phyloP scores from a whole-genome alignment of 2,329 filamentous ascomycete genomes.

The Fusarium papillatum region DNA sequence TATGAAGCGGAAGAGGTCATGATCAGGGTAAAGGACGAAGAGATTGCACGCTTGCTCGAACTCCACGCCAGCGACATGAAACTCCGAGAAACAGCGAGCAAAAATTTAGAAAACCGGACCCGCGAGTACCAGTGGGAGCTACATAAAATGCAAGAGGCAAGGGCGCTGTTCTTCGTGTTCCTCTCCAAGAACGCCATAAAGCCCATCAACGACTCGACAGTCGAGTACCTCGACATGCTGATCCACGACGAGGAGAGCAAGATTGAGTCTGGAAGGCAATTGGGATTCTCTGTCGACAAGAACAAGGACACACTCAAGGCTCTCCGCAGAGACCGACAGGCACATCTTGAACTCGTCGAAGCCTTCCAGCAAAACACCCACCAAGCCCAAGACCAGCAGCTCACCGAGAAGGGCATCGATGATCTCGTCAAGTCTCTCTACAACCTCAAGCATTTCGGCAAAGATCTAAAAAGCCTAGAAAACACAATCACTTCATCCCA shows the following conservation, averaged over 20 bases:
- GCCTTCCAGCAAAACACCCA: slow-evolving; percentile 21
- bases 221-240: slow-evolving; percentile 18
- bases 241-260: slow-evolving; percentile 10
- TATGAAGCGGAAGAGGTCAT: slow-evolving; percentile 16
- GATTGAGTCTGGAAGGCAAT: slow-evolving; percentile 3
- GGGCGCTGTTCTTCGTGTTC: slow-evolving; percentile 2
- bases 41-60: slow-evolving; percentile 5
- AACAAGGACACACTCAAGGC: neutral
- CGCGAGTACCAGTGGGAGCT: neutral
- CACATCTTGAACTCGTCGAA: slow-evolving; percentile 25
- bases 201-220: slow-evolving; percentile 6
- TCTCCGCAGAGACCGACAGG: neutral
- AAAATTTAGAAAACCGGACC: neutral
- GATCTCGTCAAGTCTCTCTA: slow-evolving; percentile 16
- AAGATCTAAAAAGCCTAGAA: slow-evolving; percentile 12
- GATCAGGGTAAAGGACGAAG: slow-evolving; percentile 9
- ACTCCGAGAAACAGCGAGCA: neutral
- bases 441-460: slow-evolving; percentile 24
- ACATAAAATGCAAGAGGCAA: slow-evolving; percentile 4
- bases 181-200: neutral
- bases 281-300: neutral
- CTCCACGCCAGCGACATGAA: neutral
- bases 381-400: neutral
- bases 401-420: slow-evolving; percentile 10
- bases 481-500: slow-evolving; percentile 2